Base-by-base conservation (phyloP, 192 early-diverging fungal species). In the Entomortierella parvispora region DNA sequence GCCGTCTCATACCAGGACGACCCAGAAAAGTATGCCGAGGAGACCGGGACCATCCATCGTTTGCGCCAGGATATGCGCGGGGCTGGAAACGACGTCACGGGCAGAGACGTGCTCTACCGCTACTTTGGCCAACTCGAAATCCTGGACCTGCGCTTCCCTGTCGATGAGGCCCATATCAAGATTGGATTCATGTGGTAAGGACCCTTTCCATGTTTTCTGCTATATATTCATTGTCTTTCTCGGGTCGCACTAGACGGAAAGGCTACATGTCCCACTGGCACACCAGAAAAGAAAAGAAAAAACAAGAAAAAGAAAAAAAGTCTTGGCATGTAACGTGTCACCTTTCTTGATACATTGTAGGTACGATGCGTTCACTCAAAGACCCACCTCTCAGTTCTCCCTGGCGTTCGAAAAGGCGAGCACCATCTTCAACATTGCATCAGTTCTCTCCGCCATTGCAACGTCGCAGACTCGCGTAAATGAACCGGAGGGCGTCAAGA, bases 371-470 rank as follows among this genome's bases (percentile, higher is more conserved):
- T 99, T 99, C 75, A 92, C 88, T 22, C 77, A 75, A 32, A 88
- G 92, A 61, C 79, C 82, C 11, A 90, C 92, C 26, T 88, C 93
- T 34, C 97, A 99, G 71, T 91, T 88, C 79, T 96, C 97, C 10
- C 86, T 98, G 63, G 97, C 97, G 2, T 99, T 95, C 79, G 97
- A 99, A 68, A 98, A 98, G 82, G 97, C 96, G 0, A 93, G 92
- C 76, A 88, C 93, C 11, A 92, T 99, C 64, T 99, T 97, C 83
- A 97, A 98, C 71, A 90, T 97, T 58, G 97, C 94, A 1, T 91
- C 93, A 2, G 88, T 87, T 9, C 80, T 93, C 45, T 93, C 87
- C 4, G 82, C 93, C 20, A 90, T 93, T 58, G 93, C 90, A n/a
- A 84, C 89, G 12, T 69, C 82, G 0, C 92, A 94, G 79, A 91